phyloP scores from a whole-genome alignment of 1,284 basidiomycete species.

The Cystobasidium slooffiae region DNA sequence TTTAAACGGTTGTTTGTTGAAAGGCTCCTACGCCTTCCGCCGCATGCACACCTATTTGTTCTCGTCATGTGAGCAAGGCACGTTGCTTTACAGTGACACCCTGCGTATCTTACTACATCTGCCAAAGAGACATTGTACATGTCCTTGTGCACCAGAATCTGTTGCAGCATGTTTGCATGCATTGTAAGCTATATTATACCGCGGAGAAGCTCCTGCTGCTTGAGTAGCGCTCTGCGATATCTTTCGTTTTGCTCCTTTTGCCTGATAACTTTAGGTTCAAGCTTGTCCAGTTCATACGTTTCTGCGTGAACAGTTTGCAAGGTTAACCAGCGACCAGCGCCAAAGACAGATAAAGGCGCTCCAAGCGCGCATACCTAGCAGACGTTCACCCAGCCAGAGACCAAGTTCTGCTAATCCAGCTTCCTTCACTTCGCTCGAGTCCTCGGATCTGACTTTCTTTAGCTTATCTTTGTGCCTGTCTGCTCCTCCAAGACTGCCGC shows the following conservation, averaged over 20 bases:
- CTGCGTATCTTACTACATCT: too few relatives aligned
- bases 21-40: too few relatives aligned
- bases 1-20: too few relatives aligned
- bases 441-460: not conserved
- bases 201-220: not conserved
- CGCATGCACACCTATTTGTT: too few relatives aligned
- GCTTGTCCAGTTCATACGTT: not conserved
- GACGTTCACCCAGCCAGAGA: slow-evolving; percentile 33
- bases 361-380: slow-evolving; percentile 20
- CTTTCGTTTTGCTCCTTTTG: slow-evolving; percentile 10
- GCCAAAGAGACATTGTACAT: not conserved
- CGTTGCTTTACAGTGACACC: too few relatives aligned
- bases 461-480: slow-evolving; percentile 27
- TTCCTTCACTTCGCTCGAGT: not conserved
- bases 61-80: too few relatives aligned
- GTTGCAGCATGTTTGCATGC: not conserved
- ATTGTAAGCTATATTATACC: not conserved
- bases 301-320: not conserved
- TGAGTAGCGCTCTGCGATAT: not conserved
- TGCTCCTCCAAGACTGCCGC: slow-evolving; percentile 39
- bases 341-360: not conserved
- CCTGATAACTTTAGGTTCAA: not conserved
- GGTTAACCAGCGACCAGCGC: not conserved
- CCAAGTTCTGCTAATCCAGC: slow-evolving; percentile 43
- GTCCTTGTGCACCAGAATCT: not conserved